Evolutionary conservation across 2,329 filamentous ascomycete genomes (phyloP).

Genomic region (Fragosphaeria purpurea): DNA sequence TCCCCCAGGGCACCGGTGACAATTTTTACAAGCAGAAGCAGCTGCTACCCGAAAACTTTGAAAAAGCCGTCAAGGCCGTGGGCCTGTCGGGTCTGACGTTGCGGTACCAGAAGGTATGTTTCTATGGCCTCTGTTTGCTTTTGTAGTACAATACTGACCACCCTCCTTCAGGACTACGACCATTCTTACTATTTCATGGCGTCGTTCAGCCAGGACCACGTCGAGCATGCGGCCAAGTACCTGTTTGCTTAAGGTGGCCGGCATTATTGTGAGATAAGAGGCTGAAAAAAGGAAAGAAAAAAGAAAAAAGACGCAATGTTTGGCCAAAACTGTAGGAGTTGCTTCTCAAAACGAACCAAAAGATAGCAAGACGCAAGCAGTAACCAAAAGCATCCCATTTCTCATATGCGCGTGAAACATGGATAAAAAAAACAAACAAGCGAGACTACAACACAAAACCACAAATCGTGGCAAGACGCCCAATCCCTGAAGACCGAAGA

Average conservation of each 20-base stretch:
- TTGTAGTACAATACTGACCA: not conserved
- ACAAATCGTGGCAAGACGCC: not conserved
- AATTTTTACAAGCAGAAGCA: slow-evolving; percentile 95
- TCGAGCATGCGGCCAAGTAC: slow-evolving; percentile 84
- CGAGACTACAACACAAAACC: not conserved
- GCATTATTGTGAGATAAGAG: not conserved
- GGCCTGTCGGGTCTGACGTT: slow-evolving; percentile 65
- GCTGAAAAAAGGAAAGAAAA: slow-evolving; percentile 17
- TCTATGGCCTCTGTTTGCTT: not conserved
- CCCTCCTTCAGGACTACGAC: slow-evolving; percentile 62
- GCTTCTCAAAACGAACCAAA: no score
- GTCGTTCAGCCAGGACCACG: slow-evolving; percentile 79
- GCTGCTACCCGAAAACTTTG: slow-evolving; percentile 87
- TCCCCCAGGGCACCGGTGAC: slow-evolving; percentile 68
- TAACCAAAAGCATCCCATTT: no score
- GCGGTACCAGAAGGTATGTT: slow-evolving; percentile 64
- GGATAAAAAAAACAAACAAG: not conserved
- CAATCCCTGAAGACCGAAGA: not conserved
- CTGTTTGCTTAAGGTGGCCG: slow-evolving; percentile 27
- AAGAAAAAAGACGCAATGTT: not conserved
- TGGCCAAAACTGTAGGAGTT: no score
- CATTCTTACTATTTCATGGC: slow-evolving; percentile 98
- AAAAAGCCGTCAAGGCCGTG: slow-evolving; percentile 64
- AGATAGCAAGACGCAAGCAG: no score
- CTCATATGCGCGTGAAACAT: not conserved